Evolutionary conservation across 108 stramenopile species (phyloP), one percentile per base, ranked within the genome.

Genomic region (Bacterosira constricta): DNA sequence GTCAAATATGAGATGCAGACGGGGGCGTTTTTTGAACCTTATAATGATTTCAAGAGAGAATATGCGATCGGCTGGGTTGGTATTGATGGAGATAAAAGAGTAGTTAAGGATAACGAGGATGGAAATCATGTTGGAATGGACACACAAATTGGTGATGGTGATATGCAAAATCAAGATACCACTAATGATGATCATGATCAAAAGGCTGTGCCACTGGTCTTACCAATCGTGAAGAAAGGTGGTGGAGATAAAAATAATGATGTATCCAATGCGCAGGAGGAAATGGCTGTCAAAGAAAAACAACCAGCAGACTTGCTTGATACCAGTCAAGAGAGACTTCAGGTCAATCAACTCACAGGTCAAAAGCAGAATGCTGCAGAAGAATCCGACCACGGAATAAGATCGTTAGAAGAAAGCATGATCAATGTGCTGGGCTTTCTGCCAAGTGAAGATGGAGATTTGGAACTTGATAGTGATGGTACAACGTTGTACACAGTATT

Each of bases 61-160:
- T 90, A 85, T 76, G 83, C 91, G 3, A 73, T 79, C 52, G 87
- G 89, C 1, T 93, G 89, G 89, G 69, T 89, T 39, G 86, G 85
- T 10, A 93, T 93, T 44, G 91, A 93, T 69, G 86, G 77, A 2
- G 89, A 93, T 61, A 55, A 55, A 49, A 63, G 8, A 49, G 72
- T 73, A 15, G 36, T 41, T 0, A 30, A 62, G 21, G 79, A 80
- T 36, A 65, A 66, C 21, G 77, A 71, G 34, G 44, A 56, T 12
- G 55, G 37, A 56, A 36, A 21, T 20, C n/a, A 56, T n/a, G 20
- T 6, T 56, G 55, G n/a, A 56, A 12, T 34, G n/a, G n/a, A n/a
- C n/a, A n/a, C n/a, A n/a, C n/a, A n/a, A n/a, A n/a, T n/a, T n/a
- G n/a, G n/a, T n/a, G n/a, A n/a, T n/a, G n/a, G n/a, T n/a, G n/a